These are phyloP conservation scores for Oryza glaberrima DNA, from an alignment of 176 grass and related monocot genomes.

Conservation along the genomic window DNA sequence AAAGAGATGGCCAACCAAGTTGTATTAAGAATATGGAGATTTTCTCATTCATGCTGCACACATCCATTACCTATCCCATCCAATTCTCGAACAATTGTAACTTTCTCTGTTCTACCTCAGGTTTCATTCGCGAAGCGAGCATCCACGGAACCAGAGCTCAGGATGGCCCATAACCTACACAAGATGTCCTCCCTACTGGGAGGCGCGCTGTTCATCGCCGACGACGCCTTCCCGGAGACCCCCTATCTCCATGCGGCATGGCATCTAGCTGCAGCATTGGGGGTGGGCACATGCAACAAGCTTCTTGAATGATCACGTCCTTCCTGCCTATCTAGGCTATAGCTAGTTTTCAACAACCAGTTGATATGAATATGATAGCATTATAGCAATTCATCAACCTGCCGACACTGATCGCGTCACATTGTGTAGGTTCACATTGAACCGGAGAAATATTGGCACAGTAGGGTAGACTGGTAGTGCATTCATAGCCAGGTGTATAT, in stretches of 20 bases:
- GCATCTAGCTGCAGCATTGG: conserved; percentile 87
- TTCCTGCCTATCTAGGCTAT: neutral
- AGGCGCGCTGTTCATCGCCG: conserved; percentile 80
- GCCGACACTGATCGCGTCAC: conserved; percentile 32
- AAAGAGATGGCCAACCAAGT: too few relatives aligned
- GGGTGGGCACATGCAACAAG: conserved; percentile 83
- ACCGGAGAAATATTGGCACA: neutral
- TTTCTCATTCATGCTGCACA: neutral
- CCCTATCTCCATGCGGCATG: conserved; percentile 89
- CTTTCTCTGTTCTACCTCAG: conserved; percentile 25
- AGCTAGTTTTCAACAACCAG: conserved; percentile 25
- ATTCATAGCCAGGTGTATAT: conserved; percentile 7
- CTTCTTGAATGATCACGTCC: conserved; percentile 69
- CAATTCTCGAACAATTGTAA: neutral
- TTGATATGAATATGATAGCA: conserved; percentile 29
- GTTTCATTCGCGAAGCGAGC: conserved; percentile 82
- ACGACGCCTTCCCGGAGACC: conserved; percentile 72
- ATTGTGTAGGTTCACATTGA: conserved; percentile 41
- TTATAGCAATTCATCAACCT: conserved; percentile 36
- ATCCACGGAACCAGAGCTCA: conserved; percentile 69
- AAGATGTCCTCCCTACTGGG: conserved; percentile 81
- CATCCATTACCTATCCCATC: neutral
- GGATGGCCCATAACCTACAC: conserved; percentile 75
- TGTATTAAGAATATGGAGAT: too few relatives aligned
- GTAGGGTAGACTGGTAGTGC: neutral